Evolutionary conservation across 129 eudicot species (phyloP).

Genomic region (Deinandra increscens): DNA sequence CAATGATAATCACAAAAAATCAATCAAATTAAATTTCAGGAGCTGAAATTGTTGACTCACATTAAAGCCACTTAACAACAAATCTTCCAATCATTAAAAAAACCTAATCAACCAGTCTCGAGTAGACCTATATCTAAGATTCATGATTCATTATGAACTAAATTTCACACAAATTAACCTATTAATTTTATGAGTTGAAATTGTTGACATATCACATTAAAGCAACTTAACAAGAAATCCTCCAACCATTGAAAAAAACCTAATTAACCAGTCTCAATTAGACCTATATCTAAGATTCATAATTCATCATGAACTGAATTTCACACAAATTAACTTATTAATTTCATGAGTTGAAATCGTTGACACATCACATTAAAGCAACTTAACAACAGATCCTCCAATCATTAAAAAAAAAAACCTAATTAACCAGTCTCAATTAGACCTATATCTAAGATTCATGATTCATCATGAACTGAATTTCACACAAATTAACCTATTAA

Average conservation of each 20-base stretch:
- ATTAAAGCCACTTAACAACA: not conserved
- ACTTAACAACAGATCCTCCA: not conserved
- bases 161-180: not conserved
- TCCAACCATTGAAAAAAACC: not conserved
- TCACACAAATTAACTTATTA: too few relatives aligned
- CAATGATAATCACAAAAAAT: not conserved
- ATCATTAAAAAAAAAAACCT: not conserved
- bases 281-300: not conserved
- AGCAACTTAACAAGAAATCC: constrained; percentile 5
- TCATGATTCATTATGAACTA: not conserved
- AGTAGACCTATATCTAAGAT: not conserved
- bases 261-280: constrained; percentile 4
- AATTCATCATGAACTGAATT: not conserved
- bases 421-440: too few relatives aligned
- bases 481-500: constrained; percentile 7
- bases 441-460: too few relatives aligned
- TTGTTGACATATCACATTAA: not conserved
- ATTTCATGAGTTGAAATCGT: not conserved
- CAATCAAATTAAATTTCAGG: not conserved
- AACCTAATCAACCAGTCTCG: not conserved
- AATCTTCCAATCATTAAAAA: not conserved
- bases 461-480: not conserved
- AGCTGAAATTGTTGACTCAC: not conserved
- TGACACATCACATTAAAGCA: not conserved
- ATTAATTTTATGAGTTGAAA: not conserved